Conservation (phyloP, 73 alveolate species). For the Paramecium octaurelia region DNA sequence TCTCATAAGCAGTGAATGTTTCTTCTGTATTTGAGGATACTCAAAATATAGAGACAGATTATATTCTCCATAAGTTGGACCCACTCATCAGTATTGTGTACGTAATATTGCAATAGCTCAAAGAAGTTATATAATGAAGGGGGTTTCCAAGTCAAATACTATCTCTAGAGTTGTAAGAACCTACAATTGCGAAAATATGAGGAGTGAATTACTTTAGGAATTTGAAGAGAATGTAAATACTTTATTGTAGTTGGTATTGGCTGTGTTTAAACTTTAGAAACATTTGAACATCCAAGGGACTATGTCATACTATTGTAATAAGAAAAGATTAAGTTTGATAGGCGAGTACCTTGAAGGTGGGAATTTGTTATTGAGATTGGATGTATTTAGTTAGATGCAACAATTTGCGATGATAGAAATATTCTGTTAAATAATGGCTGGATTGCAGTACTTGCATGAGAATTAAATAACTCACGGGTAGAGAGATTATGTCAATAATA, state of each 20-base stretch:
- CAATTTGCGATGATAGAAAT: not conserved
- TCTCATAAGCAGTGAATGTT: not conserved
- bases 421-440: constrained; percentile 30
- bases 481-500: not conserved
- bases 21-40: not conserved
- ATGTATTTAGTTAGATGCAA: not conserved
- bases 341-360: not conserved
- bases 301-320: not conserved
- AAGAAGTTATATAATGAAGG: not conserved
- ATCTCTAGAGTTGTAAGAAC: not conserved
- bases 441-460: not conserved
- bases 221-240: not conserved
- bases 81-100: not conserved
- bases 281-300: not conserved
- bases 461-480: constrained; percentile 1
- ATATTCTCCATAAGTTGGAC: not conserved
- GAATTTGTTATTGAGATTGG: not conserved
- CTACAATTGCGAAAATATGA: not conserved
- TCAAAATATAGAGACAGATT: not conserved
- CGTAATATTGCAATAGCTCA: not conserved
- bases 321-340: not conserved
- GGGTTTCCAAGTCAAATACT: not conserved
- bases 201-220: not conserved
- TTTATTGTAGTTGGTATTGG: not conserved
- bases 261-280: not conserved